Conservation (phyloP, 164 flowering plant species). For the Aristolochia fimbriata region DNA sequence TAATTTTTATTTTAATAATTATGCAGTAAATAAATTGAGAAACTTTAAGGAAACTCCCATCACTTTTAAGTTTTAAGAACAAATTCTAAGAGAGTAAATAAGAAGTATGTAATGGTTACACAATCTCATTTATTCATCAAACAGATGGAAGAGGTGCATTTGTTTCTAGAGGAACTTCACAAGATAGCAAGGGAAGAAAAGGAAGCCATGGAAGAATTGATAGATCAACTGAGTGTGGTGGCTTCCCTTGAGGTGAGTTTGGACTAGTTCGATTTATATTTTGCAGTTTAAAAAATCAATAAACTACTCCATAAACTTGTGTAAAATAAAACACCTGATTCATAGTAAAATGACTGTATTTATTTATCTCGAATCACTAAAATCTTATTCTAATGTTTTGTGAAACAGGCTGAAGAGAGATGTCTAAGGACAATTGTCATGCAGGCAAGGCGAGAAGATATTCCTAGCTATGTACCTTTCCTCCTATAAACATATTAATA, state of each 20-base stretch:
- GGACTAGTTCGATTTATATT: neutral
- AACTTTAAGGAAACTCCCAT: too few species aligned
- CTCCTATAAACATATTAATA: too few species aligned
- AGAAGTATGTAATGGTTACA: too few species aligned
- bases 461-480: too few species aligned
- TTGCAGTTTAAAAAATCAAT: neutral
- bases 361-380: neutral
- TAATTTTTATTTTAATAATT: too few species aligned
- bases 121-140: neutral
- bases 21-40: too few species aligned
- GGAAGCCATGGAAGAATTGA: constrained; percentile 29
- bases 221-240: constrained; percentile 12
- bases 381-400: neutral
- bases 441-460: constrained; percentile 15
- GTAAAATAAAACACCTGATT: too few species aligned
- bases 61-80: too few species aligned
- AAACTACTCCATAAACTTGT: too few species aligned
- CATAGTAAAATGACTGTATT: too few species aligned
- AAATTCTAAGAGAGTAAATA: too few species aligned
- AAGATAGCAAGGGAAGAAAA: constrained; percentile 23
- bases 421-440: constrained; percentile 29
- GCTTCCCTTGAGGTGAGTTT: constrained; percentile 30
- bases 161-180: constrained; percentile 28
- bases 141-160: constrained; percentile 29
- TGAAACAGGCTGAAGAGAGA: constrained; percentile 38